Conservation (phyloP, 495 filamentous ascomycete genomes). For the Amniculicola lignicola region DNA sequence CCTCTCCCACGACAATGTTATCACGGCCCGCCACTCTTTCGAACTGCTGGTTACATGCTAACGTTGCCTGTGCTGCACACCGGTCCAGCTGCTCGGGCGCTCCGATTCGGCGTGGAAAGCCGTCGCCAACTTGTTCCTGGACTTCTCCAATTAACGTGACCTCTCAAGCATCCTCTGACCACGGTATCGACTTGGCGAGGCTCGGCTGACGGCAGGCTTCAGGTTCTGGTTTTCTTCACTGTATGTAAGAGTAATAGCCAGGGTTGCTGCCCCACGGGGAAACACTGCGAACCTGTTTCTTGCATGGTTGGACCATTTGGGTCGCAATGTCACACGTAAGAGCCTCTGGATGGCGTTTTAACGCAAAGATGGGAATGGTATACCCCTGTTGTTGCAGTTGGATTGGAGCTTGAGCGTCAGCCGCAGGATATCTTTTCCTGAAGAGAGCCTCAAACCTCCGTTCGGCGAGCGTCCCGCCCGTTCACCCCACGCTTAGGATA, state of each 20-base stretch:
- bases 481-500: slow-evolving; percentile 10
- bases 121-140: background rate
- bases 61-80: background rate
- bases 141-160: slow-evolving; percentile 9
- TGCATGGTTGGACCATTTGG: too few species aligned
- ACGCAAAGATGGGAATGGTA: too few species aligned
- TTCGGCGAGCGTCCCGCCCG: background rate
- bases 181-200: slow-evolving; percentile 9
- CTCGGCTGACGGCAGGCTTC: slow-evolving; percentile 14
- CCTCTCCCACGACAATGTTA: too few species aligned
- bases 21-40: too few species aligned
- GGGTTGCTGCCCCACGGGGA: too few species aligned
- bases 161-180: background rate
- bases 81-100: slow-evolving; percentile 9
- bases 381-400: background rate
- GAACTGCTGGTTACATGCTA: slow-evolving; percentile 7
- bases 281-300: too few species aligned
- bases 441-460: slow-evolving; percentile 17
- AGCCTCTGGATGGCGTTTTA: slow-evolving; percentile 12
- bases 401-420: background rate
- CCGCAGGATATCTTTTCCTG: slow-evolving; percentile 11
- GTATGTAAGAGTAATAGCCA: background rate
- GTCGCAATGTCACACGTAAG: background rate
- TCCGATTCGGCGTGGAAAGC: slow-evolving; percentile 1
- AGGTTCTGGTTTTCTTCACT: slow-evolving; percentile 5